Evolutionary conservation across 1,284 basidiomycete species (phyloP).

Genomic region (Cerrena zonata): DNA sequence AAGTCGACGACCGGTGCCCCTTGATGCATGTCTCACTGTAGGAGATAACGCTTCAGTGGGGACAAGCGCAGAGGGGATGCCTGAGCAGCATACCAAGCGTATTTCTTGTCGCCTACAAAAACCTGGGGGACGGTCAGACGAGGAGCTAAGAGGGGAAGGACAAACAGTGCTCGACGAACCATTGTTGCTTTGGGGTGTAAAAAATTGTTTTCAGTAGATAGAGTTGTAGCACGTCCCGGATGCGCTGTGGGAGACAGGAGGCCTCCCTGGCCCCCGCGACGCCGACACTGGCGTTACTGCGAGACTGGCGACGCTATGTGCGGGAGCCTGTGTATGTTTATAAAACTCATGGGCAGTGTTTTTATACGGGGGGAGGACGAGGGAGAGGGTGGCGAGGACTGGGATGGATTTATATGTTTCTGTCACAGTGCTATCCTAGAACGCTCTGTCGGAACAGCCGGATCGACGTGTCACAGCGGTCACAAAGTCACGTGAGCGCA

Average conservation of each 20-base stretch:
- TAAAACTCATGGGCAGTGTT: conserved; percentile 17
- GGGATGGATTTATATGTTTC: neutral
- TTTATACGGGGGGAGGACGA: conserved; percentile 4
- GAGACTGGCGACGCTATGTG: conserved; percentile 15
- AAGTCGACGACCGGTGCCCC: conserved; percentile 73
- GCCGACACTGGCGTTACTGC: conserved; percentile 29
- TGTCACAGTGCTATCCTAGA: neutral
- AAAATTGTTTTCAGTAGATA: neutral
- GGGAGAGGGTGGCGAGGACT: conserved; percentile 8
- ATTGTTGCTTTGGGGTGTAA: conserved; percentile 12
- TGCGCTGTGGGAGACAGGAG: conserved; percentile 15
- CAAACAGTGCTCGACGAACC: conserved; percentile 12
- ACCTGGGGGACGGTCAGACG: conserved; percentile 38
- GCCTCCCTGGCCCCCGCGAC: conserved; percentile 26
- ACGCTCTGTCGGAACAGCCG: neutral
- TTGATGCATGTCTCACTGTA: conserved; percentile 76
- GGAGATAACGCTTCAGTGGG: neutral
- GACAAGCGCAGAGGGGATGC: neutral
- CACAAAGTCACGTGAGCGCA: neutral
- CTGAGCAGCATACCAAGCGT: conserved; percentile 56
- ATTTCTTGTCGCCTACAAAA: conserved; percentile 77
- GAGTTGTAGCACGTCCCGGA: conserved; percentile 18
- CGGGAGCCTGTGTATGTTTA: neutral
- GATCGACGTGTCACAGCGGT: neutral
- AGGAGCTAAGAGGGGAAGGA: neutral